Percentiles rank a stretch among this genome's conserved stretches.
These are phyloP conservation scores for Solanum clarkiae DNA, from an alignment of 257 asterid genomes.

Conservation along the genomic window DNA sequence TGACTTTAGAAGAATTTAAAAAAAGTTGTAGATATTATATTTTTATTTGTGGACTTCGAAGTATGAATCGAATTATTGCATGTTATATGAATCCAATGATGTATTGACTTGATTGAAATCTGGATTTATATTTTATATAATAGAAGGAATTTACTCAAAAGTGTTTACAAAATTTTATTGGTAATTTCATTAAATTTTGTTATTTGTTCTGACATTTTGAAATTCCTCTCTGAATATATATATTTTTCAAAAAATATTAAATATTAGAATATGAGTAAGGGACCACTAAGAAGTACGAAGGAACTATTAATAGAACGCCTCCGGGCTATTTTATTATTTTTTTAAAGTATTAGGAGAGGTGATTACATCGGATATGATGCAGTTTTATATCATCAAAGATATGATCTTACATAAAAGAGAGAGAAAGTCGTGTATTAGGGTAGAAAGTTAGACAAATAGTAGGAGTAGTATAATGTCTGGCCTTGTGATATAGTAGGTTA, in stretches of 20 bases:
- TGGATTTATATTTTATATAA: not conserved
- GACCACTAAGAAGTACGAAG: not conserved
- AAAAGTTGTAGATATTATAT: not conserved
- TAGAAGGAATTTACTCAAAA: not conserved
- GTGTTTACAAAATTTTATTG: not conserved
- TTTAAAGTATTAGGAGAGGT: too few species aligned
- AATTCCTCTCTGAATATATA: not conserved
- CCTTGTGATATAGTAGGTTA: too few species aligned
- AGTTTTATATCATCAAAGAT: too few species aligned
- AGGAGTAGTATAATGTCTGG: too few species aligned
- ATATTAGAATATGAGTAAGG: not conserved
- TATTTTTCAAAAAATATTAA: not conserved
- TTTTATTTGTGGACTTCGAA: not conserved
- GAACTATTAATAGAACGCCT: not conserved
- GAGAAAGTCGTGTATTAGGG: too few species aligned
- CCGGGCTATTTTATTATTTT: too few species aligned
- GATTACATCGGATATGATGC: too few species aligned
- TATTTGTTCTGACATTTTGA: not conserved
- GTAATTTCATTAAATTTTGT: not conserved
- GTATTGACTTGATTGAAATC: not conserved
- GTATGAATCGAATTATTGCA: not conserved
- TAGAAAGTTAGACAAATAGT: too few species aligned
- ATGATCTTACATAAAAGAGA: too few species aligned
- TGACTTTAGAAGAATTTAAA: not conserved
- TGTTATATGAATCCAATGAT: not conserved